A percentile compares a stretch with the other conserved stretches of the same genome.
Evolutionary conservation across 2,329 filamentous ascomycete species (phyloP).

Genomic region (Geosmithia flava): DNA sequence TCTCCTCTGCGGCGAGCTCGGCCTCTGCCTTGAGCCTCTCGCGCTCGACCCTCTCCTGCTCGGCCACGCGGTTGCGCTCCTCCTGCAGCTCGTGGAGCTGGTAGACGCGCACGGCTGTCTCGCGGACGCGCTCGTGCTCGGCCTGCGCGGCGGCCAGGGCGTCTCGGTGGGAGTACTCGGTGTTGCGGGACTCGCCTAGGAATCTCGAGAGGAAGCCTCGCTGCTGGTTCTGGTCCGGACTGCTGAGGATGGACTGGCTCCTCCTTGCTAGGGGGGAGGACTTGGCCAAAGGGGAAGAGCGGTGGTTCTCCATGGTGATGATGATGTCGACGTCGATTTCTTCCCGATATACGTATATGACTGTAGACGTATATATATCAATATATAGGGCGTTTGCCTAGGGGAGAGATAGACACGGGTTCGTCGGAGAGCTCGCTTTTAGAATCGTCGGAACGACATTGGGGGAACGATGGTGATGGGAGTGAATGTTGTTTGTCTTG

Average conservation of each 20-base stretch:
- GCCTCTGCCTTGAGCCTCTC: slow-evolving; percentile 32
- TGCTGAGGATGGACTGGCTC: slow-evolving; percentile 20
- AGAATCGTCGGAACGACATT: too few relatives aligned
- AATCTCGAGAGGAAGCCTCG: slow-evolving; percentile 41
- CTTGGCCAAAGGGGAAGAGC: slow-evolving; percentile 18
- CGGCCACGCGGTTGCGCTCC: slow-evolving; percentile 27
- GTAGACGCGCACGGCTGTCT: slow-evolving; percentile 33
- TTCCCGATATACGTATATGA: too few relatives aligned
- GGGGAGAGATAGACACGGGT: too few relatives aligned
- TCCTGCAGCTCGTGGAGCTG: slow-evolving; percentile 33
- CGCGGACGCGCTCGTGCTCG: slow-evolving; percentile 53
- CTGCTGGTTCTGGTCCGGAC: slow-evolving; percentile 15
- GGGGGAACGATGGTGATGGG: too few relatives aligned
- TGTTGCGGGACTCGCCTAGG: slow-evolving; percentile 49
- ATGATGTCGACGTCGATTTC: too few relatives aligned
- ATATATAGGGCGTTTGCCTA: too few relatives aligned
- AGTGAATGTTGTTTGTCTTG: too few relatives aligned
- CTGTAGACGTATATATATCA: too few relatives aligned
- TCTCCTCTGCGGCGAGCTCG: slow-evolving; percentile 31
- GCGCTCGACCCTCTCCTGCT: slow-evolving; percentile 31
- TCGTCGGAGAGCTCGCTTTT: too few relatives aligned
- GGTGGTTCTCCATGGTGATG: too few relatives aligned
- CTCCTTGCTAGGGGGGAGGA: slow-evolving; percentile 25
- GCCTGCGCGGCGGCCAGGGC: slow-evolving; percentile 53
- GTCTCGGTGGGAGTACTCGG: slow-evolving; percentile 48